A percentile compares a stretch with the other conserved stretches of the same genome.
Conservation (phyloP, 495 filamentous ascomycete species). For the Hypoxylon cercidicola region DNA sequence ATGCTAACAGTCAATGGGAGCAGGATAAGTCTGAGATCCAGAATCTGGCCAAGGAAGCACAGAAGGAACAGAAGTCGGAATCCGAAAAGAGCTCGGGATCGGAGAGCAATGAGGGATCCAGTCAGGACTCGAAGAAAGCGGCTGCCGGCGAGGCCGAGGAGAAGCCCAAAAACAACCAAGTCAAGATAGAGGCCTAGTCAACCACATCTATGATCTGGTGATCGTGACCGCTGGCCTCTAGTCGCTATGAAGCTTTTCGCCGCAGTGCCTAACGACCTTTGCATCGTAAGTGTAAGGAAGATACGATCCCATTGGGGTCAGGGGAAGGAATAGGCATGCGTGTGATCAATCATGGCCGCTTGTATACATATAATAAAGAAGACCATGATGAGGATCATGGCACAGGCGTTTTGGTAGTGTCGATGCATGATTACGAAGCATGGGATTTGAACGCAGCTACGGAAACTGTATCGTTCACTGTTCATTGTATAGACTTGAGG, state of each 20-base stretch:
- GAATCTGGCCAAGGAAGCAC: constrained; percentile 68
- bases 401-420: constrained; percentile 48
- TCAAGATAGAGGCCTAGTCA: constrained; percentile 41
- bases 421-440: constrained; percentile 48
- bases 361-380: constrained; percentile 40
- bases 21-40: constrained; percentile 81
- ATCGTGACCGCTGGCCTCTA: constrained; percentile 6
- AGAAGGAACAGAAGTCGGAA: constrained; percentile 46
- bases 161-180: constrained; percentile 41
- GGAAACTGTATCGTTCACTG: constrained; percentile 36
- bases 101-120: constrained; percentile 33
- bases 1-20: constrained; percentile 78
- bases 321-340: constrained; percentile 7
- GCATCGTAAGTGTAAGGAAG: constrained; percentile 18
- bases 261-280: constrained; percentile 11
- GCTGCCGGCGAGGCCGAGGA: constrained; percentile 40
- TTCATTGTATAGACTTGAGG: constrained; percentile 41
- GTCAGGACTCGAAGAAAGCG: constrained; percentile 45
- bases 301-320: constrained; percentile 22
- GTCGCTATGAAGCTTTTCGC: constrained; percentile 10
- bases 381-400: constrained; percentile 44
- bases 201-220: constrained; percentile 26
- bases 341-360: constrained; percentile 41
- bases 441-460: constrained; percentile 36
- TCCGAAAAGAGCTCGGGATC: constrained; percentile 26